Base-by-base conservation (phyloP, 768 basidiomycete genomes). In the Gymnopilus dilepis region DNA sequence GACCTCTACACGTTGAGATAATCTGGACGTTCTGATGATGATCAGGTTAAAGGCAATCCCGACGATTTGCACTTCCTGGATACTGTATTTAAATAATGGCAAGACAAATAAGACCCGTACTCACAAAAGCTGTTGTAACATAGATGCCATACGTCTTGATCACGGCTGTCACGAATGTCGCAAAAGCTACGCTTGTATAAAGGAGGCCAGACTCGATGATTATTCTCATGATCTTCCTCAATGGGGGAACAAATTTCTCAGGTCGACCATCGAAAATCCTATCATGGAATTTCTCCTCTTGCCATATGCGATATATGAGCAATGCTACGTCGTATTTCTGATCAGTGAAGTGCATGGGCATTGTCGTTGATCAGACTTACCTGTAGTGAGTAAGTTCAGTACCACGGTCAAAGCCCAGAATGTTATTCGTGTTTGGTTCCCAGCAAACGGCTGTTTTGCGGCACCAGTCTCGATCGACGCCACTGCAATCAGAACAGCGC, bases 1-100 rank as follows among this genome's bases (percentile, higher is more conserved):
- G n/a, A n/a, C n/a, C n/a, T 24, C 43, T 5, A 21, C 22, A 2
- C n/a, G 19, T 21, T 21, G 17, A 4, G 12, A 17, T 17, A 57
- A 24, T 17, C 24, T 45, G 21, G 63, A 17, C 21, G 63, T 34
- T 13, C 73, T 70, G 38, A 73, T 69, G 60, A 72, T 70, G 61
- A 74, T 74, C 13, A 74, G 61, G 58, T 72, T 71, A 66, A 74
- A 72, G 13, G 70, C 66, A 43, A 74, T 70, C 15, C 71, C 70
- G 19, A 70, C 63, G 21, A 67, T 56, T 50, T 68, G 62, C 15
- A 69, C 58, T 54, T 67, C 58, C 70, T 70, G 28, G 21, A 59
- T 42, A 11, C n/a, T 31, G 45, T 61, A 40, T 21, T 45, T 8
- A 34, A 43, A 55, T 7, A 48, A 26, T 11, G 5, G 33, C 15